Percentiles rank a stretch among this genome's conserved stretches.
Conservation (phyloP, 306 rosid species). For the Benincasa hispida region DNA sequence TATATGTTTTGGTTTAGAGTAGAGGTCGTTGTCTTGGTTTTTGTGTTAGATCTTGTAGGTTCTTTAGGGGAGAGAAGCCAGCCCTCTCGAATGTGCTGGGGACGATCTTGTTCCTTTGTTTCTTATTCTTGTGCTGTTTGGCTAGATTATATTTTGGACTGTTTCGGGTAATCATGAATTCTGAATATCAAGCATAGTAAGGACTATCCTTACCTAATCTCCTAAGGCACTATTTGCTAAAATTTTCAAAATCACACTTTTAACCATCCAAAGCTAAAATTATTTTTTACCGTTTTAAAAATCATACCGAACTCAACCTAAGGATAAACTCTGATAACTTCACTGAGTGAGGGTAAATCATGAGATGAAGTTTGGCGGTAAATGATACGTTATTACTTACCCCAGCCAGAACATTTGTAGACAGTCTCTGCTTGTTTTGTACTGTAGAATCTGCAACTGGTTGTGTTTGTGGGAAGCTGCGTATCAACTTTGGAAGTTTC, state of each 20-base stretch:
- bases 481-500: constrained; percentile 31
- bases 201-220: too few species aligned
- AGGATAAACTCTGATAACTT: neutral
- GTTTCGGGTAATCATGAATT: too few species aligned
- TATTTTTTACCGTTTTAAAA: neutral
- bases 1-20: too few species aligned
- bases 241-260: neutral
- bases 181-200: too few species aligned
- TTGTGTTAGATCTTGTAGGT: too few species aligned
- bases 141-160: too few species aligned
- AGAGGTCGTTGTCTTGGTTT: too few species aligned
- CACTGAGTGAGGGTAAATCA: neutral
- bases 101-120: too few species aligned
- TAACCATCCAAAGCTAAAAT: neutral
- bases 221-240: neutral
- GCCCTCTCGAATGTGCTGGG: too few species aligned
- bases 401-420: constrained; percentile 47
- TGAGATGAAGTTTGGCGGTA: neutral
- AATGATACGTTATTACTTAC: constrained; percentile 21
- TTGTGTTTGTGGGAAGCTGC: constrained; percentile 58
- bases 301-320: neutral
- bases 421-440: constrained; percentile 26
- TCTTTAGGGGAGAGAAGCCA: too few species aligned
- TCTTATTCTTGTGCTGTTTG: too few species aligned
- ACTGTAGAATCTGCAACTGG: constrained; percentile 30